Conservation (phyloP, 1,139 yeast species). For the Arxiozyma slooffiae region DNA sequence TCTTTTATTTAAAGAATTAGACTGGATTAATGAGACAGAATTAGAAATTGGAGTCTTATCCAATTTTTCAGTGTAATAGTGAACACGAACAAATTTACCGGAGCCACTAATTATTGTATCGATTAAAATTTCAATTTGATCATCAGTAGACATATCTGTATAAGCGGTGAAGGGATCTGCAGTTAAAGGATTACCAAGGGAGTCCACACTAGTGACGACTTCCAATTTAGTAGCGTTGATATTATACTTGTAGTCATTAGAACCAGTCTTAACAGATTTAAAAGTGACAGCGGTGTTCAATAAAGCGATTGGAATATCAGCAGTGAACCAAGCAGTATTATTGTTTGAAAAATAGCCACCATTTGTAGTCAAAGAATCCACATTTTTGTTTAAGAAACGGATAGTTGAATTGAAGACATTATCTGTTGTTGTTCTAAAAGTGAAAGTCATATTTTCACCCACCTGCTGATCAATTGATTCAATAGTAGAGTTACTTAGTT, state of each 20-base stretch:
- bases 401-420: conserved; percentile 14
- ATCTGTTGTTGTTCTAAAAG: conserved; percentile 18
- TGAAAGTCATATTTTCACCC: conserved; percentile 16
- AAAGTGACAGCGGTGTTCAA: conserved; percentile 17
- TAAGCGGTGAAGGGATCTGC: conserved; percentile 19
- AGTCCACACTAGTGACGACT: conserved; percentile 19
- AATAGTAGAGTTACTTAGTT: conserved; percentile 13
- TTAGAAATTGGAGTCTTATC: conserved; percentile 10
- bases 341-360: conserved; percentile 20
- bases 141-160: conserved; percentile 19
- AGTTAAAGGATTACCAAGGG: conserved; percentile 19
- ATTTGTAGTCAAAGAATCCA: conserved; percentile 15
- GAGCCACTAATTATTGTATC: conserved; percentile 20
- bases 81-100: conserved; percentile 22
- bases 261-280: conserved; percentile 14
- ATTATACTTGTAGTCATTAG: conserved; percentile 15
- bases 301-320: conserved; percentile 21
- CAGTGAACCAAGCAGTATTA: conserved; percentile 24
- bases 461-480: conserved; percentile 8
- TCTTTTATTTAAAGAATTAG: conserved; percentile 9
- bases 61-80: conserved; percentile 16
- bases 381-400: conserved; percentile 15
- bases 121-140: conserved; percentile 15
- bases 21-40: conserved; percentile 10
- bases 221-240: conserved; percentile 16